Evolutionary conservation across 495 filamentous ascomycete species (phyloP).

Genomic region (Pyronema omphalodes): DNA sequence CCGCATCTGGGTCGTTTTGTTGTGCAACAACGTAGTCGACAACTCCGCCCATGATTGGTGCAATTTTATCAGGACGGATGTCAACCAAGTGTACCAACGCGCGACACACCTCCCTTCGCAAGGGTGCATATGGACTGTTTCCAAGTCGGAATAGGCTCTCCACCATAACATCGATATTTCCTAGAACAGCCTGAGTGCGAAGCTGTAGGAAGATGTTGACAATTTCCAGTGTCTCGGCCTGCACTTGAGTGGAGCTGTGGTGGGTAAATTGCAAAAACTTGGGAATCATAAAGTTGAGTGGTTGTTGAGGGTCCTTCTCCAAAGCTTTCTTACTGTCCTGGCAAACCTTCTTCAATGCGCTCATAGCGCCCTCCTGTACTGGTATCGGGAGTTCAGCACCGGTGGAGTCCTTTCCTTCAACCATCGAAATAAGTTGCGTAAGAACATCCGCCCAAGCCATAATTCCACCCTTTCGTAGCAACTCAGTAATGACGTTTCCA

Average conservation of each 20-base stretch:
- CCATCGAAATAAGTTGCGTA: slow-evolving; percentile 55
- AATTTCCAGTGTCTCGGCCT: slow-evolving; percentile 55
- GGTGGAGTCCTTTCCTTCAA: slow-evolving; percentile 46
- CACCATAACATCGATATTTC: slow-evolving; percentile 59
- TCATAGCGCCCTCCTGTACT: slow-evolving; percentile 78
- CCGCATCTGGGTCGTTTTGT: slow-evolving; percentile 67
- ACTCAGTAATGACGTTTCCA: slow-evolving; percentile 89
- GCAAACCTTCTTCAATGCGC: slow-evolving; percentile 81
- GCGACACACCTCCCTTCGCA: slow-evolving; percentile 79
- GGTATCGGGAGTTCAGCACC: slow-evolving; percentile 27
- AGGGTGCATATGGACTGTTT: slow-evolving; percentile 52
- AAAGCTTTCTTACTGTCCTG: slow-evolving; percentile 82
- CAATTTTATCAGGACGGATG: slow-evolving; percentile 69
- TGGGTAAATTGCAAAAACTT: slow-evolving; percentile 75
- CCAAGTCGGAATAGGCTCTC: slow-evolving; percentile 66
- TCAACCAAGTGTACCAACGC: slow-evolving; percentile 87
- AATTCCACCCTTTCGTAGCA: slow-evolving; percentile 68
- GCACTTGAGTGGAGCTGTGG: slow-evolving; percentile 52
- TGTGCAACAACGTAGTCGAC: slow-evolving; percentile 86
- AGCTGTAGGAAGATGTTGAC: slow-evolving; percentile 84
- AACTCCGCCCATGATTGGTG: slow-evolving; percentile 71
- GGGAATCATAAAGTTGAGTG: slow-evolving; percentile 74
- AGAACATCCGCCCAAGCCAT: slow-evolving; percentile 82
- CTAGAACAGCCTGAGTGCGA: slow-evolving; percentile 55
- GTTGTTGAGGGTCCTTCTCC: slow-evolving; percentile 65